Evolutionary conservation across 148 eudicot species (phyloP).

Genomic region (Cornus suecica): DNA sequence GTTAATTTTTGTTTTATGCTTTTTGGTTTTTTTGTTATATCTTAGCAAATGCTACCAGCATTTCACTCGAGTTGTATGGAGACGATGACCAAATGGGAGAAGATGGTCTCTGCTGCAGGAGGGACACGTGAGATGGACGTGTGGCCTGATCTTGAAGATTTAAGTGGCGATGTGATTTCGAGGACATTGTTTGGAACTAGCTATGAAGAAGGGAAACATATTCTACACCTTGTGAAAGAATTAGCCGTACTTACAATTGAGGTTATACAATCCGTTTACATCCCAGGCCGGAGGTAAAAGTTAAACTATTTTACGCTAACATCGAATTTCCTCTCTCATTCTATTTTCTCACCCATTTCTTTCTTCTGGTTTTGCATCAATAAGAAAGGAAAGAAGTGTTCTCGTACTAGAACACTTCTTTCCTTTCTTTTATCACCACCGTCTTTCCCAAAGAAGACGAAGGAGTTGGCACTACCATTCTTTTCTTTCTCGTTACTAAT

Average conservation of each 20-base stretch:
- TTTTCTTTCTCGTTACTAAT: too few species aligned
- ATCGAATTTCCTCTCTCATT: too few species aligned
- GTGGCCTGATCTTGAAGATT: conserved; percentile 37
- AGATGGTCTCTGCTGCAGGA: neutral
- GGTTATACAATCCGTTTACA: conserved; percentile 17
- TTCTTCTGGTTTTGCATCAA: too few species aligned
- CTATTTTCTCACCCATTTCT: too few species aligned
- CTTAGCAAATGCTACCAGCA: conserved; percentile 30
- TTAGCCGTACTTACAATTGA: conserved; percentile 24
- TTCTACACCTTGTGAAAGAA: conserved; percentile 47
- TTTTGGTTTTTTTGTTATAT: too few species aligned
- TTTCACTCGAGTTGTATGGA: conserved; percentile 15
- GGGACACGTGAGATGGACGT: conserved; percentile 40
- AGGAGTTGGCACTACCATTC: too few species aligned
- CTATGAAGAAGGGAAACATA: conserved; percentile 41
- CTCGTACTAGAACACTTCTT: too few species aligned
- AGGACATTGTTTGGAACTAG: conserved; percentile 54
- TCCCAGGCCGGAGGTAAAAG: conserved; percentile 52
- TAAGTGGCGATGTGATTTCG: conserved; percentile 49
- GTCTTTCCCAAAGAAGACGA: too few species aligned
- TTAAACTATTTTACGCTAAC: too few species aligned
- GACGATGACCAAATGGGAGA: conserved; percentile 23
- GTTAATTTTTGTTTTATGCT: neutral
- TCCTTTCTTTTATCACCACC: too few species aligned
- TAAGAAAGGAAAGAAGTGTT: too few species aligned